Evolutionary conservation across 2,329 filamentous ascomycete species (phyloP).

Genomic region (Cladophialophora psammophila): DNA sequence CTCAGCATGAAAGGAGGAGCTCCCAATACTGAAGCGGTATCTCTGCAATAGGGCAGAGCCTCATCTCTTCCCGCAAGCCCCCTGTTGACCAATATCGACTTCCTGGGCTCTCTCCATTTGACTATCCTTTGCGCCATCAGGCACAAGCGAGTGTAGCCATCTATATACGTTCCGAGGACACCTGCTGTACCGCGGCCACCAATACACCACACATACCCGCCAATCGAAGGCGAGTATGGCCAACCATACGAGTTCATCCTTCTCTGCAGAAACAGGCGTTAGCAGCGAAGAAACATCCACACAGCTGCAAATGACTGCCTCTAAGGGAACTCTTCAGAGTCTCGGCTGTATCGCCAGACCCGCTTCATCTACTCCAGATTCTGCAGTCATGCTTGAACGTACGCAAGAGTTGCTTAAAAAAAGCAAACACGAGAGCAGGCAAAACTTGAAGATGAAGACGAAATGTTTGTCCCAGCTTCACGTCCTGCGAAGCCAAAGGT

Average conservation of each 20-base stretch:
- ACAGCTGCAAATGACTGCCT: constrained; percentile 7
- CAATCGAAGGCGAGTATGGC: not conserved
- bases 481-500: constrained; percentile 11
- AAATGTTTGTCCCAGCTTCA: constrained; percentile 14
- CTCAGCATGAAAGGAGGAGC: not conserved
- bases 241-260: constrained; percentile 18
- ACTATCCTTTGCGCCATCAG: too few species aligned
- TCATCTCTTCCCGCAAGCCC: too few species aligned
- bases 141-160: too few species aligned
- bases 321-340: constrained; percentile 24
- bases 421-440: constrained; percentile 5
- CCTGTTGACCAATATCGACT: too few species aligned
- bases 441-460: constrained; percentile 22
- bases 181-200: not conserved
- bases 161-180: not conserved
- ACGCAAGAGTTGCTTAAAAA: not conserved
- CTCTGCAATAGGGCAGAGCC: too few species aligned
- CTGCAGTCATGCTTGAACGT: constrained; percentile 9
- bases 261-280: constrained; percentile 25
- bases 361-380: constrained; percentile 23
- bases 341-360: constrained; percentile 30
- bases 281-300: not conserved
- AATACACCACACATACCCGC: not conserved
- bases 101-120: too few species aligned
- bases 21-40: not conserved